A percentile compares a stretch with the other conserved stretches of the same genome.
phyloP scores from a whole-genome alignment of 2,329 filamentous ascomycete species.

The Calonectria hawksworthii region DNA sequence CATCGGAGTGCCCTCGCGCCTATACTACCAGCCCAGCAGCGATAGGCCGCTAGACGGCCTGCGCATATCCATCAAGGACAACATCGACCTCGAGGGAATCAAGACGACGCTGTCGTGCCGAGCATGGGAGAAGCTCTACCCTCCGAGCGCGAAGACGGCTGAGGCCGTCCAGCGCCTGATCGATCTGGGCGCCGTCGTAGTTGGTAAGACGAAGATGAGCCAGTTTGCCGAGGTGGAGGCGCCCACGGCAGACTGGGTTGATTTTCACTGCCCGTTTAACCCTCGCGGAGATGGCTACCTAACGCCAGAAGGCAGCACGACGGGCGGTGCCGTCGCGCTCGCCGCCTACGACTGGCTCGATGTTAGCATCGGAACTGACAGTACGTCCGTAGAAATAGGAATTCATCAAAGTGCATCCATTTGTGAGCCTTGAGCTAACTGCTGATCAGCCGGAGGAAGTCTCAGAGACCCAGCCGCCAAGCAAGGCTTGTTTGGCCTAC shows the following conservation, averaged over 20 bases:
- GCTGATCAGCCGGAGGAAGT: neutral
- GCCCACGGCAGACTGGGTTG: slow-evolving; percentile 61
- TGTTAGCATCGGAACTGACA: slow-evolving; percentile 37
- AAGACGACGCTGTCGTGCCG: slow-evolving; percentile 66
- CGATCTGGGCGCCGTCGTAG: slow-evolving; percentile 66
- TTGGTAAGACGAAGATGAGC: slow-evolving; percentile 60
- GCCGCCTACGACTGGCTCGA: slow-evolving; percentile 49
- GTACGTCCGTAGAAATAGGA: neutral
- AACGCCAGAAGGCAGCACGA: slow-evolving; percentile 43
- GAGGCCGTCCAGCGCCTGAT: slow-evolving; percentile 67
- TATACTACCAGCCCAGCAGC: neutral
- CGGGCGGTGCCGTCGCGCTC: slow-evolving; percentile 44
- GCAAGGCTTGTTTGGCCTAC: neutral
- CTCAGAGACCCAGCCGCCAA: neutral
- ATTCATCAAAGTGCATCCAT: neutral
- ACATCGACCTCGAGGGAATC: slow-evolving; percentile 66
- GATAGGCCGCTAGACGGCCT: neutral
- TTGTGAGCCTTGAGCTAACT: neutral
- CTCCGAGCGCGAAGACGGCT: slow-evolving; percentile 60
- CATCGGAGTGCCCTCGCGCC: neutral
- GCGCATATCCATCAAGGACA: slow-evolving; percentile 64
- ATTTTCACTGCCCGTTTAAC: slow-evolving; percentile 46
- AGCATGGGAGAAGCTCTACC: slow-evolving; percentile 67
- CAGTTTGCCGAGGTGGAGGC: slow-evolving; percentile 57
- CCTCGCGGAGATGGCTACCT: slow-evolving; percentile 48